Evolutionary conservation across 805 yeast species (phyloP).

Genomic region (Teunomyces cretensis): DNA sequence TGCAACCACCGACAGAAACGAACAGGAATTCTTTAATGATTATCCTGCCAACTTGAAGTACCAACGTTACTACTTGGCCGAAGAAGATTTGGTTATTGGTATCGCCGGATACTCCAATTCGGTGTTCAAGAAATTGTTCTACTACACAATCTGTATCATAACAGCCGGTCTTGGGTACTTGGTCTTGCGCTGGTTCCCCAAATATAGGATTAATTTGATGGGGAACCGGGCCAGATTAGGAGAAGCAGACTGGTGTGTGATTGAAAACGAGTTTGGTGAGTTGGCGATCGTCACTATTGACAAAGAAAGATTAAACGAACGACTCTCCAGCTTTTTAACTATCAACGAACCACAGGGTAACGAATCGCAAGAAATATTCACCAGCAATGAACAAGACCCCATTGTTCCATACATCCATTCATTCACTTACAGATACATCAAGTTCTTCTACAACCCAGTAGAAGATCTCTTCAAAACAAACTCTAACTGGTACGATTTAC

Average conservation of each 20-base stretch:
- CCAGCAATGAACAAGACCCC: slow-evolving; percentile 50
- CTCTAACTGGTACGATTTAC: slow-evolving; percentile 79
- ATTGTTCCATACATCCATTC: slow-evolving; percentile 66
- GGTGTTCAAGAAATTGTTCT: slow-evolving; percentile 43
- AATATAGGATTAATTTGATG: slow-evolving; percentile 62
- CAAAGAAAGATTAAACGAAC: slow-evolving; percentile 64
- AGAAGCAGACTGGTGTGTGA: slow-evolving; percentile 85
- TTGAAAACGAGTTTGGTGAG: slow-evolving; percentile 93
- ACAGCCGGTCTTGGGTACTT: slow-evolving; percentile 77
- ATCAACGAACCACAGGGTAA: slow-evolving; percentile 7
- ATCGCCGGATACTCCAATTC: slow-evolving; percentile 83
- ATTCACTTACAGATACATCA: slow-evolving; percentile 81
- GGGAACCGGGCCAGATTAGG: slow-evolving; percentile 73
- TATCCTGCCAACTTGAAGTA: slow-evolving; percentile 43
- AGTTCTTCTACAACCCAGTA: slow-evolving; percentile 78
- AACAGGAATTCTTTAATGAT: slow-evolving; percentile 10
- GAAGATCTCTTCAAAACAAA: slow-evolving; percentile 85
- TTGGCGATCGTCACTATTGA: slow-evolving; percentile 58
- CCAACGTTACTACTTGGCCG: slow-evolving; percentile 90
- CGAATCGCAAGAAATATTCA: not conserved
- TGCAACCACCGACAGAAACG: not conserved
- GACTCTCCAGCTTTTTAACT: slow-evolving; percentile 66
- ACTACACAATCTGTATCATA: slow-evolving; percentile 51
- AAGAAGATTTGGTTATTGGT: slow-evolving; percentile 92
- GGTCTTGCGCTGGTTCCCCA: slow-evolving; percentile 82